phyloP scores from a whole-genome alignment of 1,284 basidiomycete species.

The Dichomitus squalens region DNA sequence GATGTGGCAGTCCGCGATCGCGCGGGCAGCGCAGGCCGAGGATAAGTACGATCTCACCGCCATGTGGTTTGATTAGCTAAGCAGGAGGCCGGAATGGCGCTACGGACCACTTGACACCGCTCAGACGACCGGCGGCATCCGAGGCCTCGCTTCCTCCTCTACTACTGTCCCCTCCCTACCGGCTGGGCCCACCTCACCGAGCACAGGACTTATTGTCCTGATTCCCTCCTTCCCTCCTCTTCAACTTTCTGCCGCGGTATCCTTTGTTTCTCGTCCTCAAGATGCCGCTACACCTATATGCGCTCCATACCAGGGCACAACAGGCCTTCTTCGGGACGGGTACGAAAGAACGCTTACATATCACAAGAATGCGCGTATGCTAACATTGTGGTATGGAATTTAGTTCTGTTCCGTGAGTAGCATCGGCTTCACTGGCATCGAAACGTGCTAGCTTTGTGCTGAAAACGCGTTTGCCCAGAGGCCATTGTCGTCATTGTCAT shows the following conservation, averaged over 20 bases:
- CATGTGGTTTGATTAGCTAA: background rate
- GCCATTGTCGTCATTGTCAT: slow-evolving; percentile 50
- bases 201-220: slow-evolving; percentile 17
- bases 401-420: slow-evolving; percentile 35
- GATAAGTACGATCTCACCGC: no score
- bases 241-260: slow-evolving; percentile 4
- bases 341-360: slow-evolving; percentile 35
- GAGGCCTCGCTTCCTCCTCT: slow-evolving; percentile 15
- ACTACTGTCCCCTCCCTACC: slow-evolving; percentile 11
- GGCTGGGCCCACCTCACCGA: slow-evolving; percentile 6
- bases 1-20: no score
- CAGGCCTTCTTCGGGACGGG: slow-evolving; percentile 66
- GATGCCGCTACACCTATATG: slow-evolving; percentile 66
- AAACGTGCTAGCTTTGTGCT: slow-evolving; percentile 5
- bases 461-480: slow-evolving; percentile 36
- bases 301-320: slow-evolving; percentile 68
- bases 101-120: background rate
- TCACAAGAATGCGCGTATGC: background rate
- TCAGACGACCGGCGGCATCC: background rate
- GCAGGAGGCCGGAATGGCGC: background rate
- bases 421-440: background rate
- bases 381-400: background rate
- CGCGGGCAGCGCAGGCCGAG: no score
- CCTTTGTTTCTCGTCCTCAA: slow-evolving; percentile 13
- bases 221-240: background rate